Base-by-base conservation (phyloP, 1,284 basidiomycete species). In the Ustilago tritici region DNA sequence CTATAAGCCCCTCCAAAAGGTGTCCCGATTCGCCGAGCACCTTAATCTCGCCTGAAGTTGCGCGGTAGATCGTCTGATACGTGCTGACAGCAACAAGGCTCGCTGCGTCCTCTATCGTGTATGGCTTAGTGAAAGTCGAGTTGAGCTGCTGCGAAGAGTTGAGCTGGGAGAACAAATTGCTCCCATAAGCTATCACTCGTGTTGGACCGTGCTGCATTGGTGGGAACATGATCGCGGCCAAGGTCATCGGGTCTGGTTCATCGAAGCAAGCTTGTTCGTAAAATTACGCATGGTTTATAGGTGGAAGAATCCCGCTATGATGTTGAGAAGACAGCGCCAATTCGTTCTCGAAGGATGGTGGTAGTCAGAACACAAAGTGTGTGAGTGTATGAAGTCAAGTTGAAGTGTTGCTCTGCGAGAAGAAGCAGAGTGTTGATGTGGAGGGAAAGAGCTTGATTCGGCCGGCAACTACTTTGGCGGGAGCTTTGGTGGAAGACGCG, bases 371-470 rank as follows among this genome's bases (percentile, higher is more conserved):
- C 2, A 38, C 36, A 38, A 38, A 38, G 36, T 38, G 36, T 38
- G 23, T 28, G 23, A 3, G 23, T 28, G 23, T 28, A 28, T 28
- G 23, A 28, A 10, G 36, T 38, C 40, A 15, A 15, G 40, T 15
- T 6, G 40, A 41, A 41, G 43, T 46, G 43, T 46, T 46, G 43
- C 43, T 19, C 43, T 46, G 6, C n/a, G 47, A 8, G 15, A 28
- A 50, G 49, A 50, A 50, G n/a, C 49, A 54, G 50, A 67, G 70
- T 67, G 65, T 67, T 67, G 70, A 54, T 68, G 65, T 68, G 61
- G 70, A 67, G 65, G 65, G 3, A 15, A 23, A 8, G 7, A 28
- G 23, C 0, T 28, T 54, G 40, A 47, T 52, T 60, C 71, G 66
- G 66, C 66, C 71, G 66, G 63, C 58, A 74, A 56, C 23, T 28